Evolutionary conservation across 371 early-diverging fungal genomes (phyloP), one percentile per base, ranked within the genome.

Genomic region (Rhizopus sp.): DNA sequence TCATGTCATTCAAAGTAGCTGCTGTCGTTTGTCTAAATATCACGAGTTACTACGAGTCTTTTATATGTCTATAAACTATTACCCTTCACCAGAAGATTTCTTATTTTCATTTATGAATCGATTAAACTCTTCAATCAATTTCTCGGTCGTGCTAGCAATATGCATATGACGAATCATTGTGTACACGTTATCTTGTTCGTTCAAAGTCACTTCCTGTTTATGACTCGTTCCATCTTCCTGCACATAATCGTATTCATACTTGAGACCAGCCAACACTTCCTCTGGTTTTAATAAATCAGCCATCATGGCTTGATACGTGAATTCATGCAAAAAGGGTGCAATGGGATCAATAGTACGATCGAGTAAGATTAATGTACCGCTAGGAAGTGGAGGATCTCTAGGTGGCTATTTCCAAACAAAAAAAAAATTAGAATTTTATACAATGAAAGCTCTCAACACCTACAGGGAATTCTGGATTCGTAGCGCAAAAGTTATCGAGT

Each of bases 251-350:
- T 81, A 87, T 9, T 72, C 77, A 63, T 90, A 93, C 32, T 81
- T 84, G 30, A 81, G 70, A 15, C 90, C 88, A 17, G 61, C 46
- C 2, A 71, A 50, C 23, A 68, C 70, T 57, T 89, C 83, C 64
- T 89, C 88, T 13, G 93, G 81, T 13, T 81, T 74, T n/a, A 95
- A 62, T 37, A 95, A 68, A 66, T 98, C 98, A 48, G 93, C 87
- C 10, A 88, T 85, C 88, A 95, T 92, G 3, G 97, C 94, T 72
- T 97, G 95, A 60, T 95, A 97, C 0, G 96, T 93, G 41, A 97
- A 93, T 63, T 95, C 93, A 72, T 97, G 98, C 31, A 97, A 66
- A 16, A 97, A 73, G 1, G 99, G 96, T 6, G 94, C 81, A 50
- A 82, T 70, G 35, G 88, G 76, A 73, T 98, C 99, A 45, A 94